Evolutionary conservation across 805 yeast species (phyloP).

Genomic region (Kodamaea restingae): DNA sequence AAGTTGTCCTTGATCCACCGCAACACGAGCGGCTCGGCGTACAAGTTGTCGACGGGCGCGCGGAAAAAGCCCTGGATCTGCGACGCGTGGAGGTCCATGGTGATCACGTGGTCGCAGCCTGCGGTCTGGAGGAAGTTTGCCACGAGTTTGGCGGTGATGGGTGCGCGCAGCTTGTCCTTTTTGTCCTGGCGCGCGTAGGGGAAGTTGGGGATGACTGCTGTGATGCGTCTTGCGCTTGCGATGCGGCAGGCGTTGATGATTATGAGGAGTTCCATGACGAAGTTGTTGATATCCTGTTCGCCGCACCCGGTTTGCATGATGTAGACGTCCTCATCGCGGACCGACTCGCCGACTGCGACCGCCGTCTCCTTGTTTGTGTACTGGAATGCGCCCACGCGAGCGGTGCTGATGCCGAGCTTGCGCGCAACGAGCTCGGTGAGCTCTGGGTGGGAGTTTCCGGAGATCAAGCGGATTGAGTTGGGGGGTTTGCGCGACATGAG

Average conservation of each 20-base stretch:
- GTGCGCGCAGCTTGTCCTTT: slow-evolving; percentile 93
- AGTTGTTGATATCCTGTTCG: slow-evolving; percentile 69
- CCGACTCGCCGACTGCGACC: slow-evolving; percentile 77
- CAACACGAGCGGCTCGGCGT: slow-evolving; percentile 80
- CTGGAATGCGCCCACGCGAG: slow-evolving; percentile 77
- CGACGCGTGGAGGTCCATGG: slow-evolving; percentile 86
- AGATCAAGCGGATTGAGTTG: slow-evolving; percentile 48
- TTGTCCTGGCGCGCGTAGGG: slow-evolving; percentile 98
- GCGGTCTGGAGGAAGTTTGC: slow-evolving; percentile 91
- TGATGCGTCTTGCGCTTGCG: slow-evolving; percentile 92
- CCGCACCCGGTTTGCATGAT: slow-evolving; percentile 85
- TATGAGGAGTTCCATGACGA: slow-evolving; percentile 79
- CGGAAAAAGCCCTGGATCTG: slow-evolving; percentile 85
- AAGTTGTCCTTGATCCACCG: slow-evolving; percentile 65
- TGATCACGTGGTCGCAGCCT: slow-evolving; percentile 89
- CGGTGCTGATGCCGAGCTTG: slow-evolving; percentile 60
- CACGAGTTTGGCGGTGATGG: slow-evolving; percentile 90
- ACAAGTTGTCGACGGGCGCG: slow-evolving; percentile 78
- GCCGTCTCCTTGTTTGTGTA: slow-evolving; percentile 88
- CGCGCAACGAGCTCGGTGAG: slow-evolving; percentile 70
- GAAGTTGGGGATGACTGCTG: slow-evolving; percentile 92
- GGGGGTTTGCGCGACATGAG: slow-evolving; percentile 21
- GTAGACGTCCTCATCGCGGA: slow-evolving; percentile 87
- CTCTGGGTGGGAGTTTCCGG: slow-evolving; percentile 79
- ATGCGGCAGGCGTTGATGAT: slow-evolving; percentile 92